Conservation (phyloP, 805 yeast species). For the Yamadazyma takamatsuzukensis region DNA sequence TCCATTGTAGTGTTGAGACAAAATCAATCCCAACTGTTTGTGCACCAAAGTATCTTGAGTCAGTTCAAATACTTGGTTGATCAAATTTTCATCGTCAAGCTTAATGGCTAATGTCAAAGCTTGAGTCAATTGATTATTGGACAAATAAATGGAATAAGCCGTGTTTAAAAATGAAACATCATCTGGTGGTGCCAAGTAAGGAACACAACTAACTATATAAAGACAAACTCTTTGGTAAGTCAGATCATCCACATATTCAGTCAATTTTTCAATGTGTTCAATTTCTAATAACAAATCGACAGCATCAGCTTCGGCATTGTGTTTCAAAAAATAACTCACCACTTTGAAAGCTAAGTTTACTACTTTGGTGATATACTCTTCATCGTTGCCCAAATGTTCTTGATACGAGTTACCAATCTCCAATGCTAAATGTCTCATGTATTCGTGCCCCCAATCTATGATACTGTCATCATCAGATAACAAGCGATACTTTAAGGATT, state of each 20-base stretch:
- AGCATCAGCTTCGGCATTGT: conserved; percentile 98
- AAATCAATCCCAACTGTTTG: conserved; percentile 86
- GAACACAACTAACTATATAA: conserved; percentile 95
- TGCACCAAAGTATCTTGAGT: conserved; percentile 71
- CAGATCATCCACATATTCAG: conserved; percentile 78
- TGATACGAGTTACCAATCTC: conserved; percentile 90
- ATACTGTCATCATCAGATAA: conserved; percentile 47
- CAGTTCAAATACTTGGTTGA: conserved; percentile 76
- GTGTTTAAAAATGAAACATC: conserved; percentile 82
- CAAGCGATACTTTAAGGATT: conserved; percentile 76
- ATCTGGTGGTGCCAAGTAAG: conserved; percentile 92
- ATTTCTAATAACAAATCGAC: conserved; percentile 89
- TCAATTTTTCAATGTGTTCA: conserved; percentile 78
- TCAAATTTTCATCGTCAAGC: conserved; percentile 75
- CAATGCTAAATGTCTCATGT: conserved; percentile 89
- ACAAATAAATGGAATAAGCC: conserved; percentile 79
- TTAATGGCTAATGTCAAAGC: conserved; percentile 88
- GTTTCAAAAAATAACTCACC: conserved; percentile 85
- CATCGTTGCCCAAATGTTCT: conserved; percentile 39
- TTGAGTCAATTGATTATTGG: conserved; percentile 77
- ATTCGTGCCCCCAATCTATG: conserved; percentile 97
- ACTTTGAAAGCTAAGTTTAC: conserved; percentile 67
- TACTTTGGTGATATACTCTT: conserved; percentile 39
- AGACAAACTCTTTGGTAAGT: conserved; percentile 87
- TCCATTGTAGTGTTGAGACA: conserved; percentile 82